These are phyloP conservation scores for Candida railenensis DNA, from an alignment of 805 yeast species.

Conservation along the genomic window DNA sequence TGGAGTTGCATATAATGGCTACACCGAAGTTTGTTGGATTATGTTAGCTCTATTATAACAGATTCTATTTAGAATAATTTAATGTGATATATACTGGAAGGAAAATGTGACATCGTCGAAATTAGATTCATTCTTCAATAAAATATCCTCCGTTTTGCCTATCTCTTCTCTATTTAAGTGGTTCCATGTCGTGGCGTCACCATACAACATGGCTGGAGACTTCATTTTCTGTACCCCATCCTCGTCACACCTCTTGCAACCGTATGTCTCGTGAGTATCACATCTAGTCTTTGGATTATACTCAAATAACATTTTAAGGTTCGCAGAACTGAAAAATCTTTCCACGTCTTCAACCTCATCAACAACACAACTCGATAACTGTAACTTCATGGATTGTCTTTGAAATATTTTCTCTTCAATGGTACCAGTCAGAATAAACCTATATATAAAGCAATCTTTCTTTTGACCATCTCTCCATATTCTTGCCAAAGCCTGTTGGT, in stretches of 20 bases:
- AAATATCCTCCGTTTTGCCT: slow-evolving; percentile 66
- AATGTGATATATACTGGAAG: slow-evolving; percentile 91
- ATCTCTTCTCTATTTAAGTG: slow-evolving; percentile 71
- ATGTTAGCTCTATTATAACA: no score
- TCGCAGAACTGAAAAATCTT: slow-evolving; percentile 81
- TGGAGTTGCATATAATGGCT: not conserved
- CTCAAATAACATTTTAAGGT: slow-evolving; percentile 70
- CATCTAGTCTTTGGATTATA: slow-evolving; percentile 67
- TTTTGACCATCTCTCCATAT: slow-evolving; percentile 99
- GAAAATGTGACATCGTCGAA: slow-evolving; percentile 76
- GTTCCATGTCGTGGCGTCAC: slow-evolving; percentile 98
- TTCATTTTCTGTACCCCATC: slow-evolving; percentile 51
- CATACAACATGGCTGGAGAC: slow-evolving; percentile 89
- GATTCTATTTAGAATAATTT: no score
- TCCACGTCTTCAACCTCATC: slow-evolving; percentile 97
- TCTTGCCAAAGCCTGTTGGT: slow-evolving; percentile 95
- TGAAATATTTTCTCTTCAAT: slow-evolving; percentile 96
- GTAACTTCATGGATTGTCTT: slow-evolving; percentile 91
- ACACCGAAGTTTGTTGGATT: not conserved
- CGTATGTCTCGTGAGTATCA: slow-evolving; percentile 90
- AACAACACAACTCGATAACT: slow-evolving; percentile 92
- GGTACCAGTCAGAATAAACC: slow-evolving; percentile 92
- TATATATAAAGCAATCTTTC: slow-evolving; percentile 91
- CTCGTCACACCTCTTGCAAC: slow-evolving; percentile 73
- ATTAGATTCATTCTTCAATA: slow-evolving; percentile 71